Percentiles rank a stretch among this genome's conserved stretches.
phyloP scores from a whole-genome alignment of 139 green algal species.

The Tetraselmis chui region DNA sequence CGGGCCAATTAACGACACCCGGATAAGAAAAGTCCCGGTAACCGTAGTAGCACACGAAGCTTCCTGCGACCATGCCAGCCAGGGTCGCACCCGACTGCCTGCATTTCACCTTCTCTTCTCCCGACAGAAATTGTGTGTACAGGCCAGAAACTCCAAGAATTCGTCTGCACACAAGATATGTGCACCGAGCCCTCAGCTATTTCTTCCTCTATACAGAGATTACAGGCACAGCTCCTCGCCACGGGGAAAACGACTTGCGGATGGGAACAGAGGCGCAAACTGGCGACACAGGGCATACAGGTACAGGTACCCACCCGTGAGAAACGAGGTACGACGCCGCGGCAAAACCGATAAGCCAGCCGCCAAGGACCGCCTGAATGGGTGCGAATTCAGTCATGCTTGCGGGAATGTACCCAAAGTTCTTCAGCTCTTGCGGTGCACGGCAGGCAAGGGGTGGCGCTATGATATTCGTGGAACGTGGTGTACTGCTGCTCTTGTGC shows the following conservation, averaged over 20 bases:
- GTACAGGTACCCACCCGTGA: neutral
- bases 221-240: no score
- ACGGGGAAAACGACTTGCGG: no score
- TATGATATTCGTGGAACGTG: no score
- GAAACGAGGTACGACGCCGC: neutral
- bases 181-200: no score
- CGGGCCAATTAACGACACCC: neutral
- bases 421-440: no score
- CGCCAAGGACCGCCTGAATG: neutral
- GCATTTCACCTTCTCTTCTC: neutral
- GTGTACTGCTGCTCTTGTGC: no score
- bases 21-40: neutral
- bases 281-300: no score
- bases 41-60: neutral
- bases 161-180: neutral
- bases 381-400: no score
- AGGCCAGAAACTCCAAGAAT: neutral
- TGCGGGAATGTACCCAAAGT: no score
- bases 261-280: no score
- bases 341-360: neutral
- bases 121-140: neutral
- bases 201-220: no score
- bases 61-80: neutral
- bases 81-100: neutral
- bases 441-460: no score